Evolutionary conservation across 1,284 basidiomycete genomes (phyloP), one percentile per base, ranked within the genome.

Genomic region (Cryptococcus floricola): DNA sequence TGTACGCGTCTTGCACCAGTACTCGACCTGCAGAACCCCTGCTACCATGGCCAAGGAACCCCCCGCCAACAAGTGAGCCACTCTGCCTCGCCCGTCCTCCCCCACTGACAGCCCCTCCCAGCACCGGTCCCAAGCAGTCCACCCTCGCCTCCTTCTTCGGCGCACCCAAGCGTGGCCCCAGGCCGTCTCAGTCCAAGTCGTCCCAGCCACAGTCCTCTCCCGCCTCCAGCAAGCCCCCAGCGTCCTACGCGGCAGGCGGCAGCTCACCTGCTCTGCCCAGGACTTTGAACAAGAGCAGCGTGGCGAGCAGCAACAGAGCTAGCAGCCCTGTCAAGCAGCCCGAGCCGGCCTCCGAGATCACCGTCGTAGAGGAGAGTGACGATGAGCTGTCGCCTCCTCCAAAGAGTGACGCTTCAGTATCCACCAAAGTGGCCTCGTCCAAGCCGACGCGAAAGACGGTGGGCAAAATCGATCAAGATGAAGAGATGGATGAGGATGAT

Each of bases 131-230:
- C 14, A 75, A 76, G 51, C 78, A 79, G 60, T 66, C 74, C 5
- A 76, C 77, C 7, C 70, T 80, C 31, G 63, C 75, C 31, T 63
- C 71, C 18, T 80, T 79, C 74, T 80, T 80, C 55, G 64, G 65
- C 39, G 71, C 71, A 31, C 67, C 74, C 13, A 64, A 70, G 49
- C 53, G 69, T 10, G 63, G 68, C 27, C 63, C 58, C 13, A 48
- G 45, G 50, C 55, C 60, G 25, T 31, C 39, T 23, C 48, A 62
- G 4, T 52, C 48, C 16, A 58, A 56, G 50, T 54, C 46, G 18
- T 38, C 48, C 14, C 54, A 60, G n/a, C 42, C 66, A 14, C 49
- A 58, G n/a, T 65, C 64, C 19, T 63, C 68, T 6, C 62, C 68
- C 10, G 53, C 64, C 10, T 58, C 68, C 25, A 51, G 63, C 44